Evolutionary conservation across 176 grass and related monocot genomes (phyloP), one percentile per base, ranked within the genome.

Genomic region (Secale cereale): DNA sequence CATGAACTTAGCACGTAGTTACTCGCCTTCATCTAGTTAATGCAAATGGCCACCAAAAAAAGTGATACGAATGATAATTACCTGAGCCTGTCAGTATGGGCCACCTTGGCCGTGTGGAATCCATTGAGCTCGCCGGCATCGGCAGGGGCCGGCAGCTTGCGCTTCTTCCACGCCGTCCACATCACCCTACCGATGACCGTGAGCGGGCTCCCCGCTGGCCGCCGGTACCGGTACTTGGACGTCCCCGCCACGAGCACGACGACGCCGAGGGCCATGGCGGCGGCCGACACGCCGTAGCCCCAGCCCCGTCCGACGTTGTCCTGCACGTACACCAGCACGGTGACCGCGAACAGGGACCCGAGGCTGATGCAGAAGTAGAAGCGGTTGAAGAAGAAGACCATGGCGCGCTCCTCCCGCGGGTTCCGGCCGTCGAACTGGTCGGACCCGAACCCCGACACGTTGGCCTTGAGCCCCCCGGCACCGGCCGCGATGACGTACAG

Each of bases 321-420:
- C 87, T 96, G 91, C 75, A 89, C 45, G 86, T 93, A 96, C 71
- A 90, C 88, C 60, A 96, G 84, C 78, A 93, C 86, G 28, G 94
- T 96, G 40, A 90, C 91, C 27, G 94, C 90, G 72, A 93, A 89
- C 4, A 96, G 88, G 1, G 94, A 96, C 3, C 94, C 91, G 17
- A 93, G 82, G 83, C 86, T 96, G 82, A 90, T 59, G 84, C 85
- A 75, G 61, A 93, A 88, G 86, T 96, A 96, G 87, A 96, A 96
- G 33, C 90, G 85, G 87, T 92, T 96, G 84, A 92, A 96, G 94
- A 96, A 93, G 80, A 92, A 91, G 6, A 86, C 78, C 86, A 92
- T 96, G 78, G 86, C 82, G 63, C 82, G 81, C 70, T 91, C 90
- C 86, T 95, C 94, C 37, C 83, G 56, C 19, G 86, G 75, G 89